phyloP scores from a whole-genome alignment of 306 rosid species.

The Nissolia schottii region DNA sequence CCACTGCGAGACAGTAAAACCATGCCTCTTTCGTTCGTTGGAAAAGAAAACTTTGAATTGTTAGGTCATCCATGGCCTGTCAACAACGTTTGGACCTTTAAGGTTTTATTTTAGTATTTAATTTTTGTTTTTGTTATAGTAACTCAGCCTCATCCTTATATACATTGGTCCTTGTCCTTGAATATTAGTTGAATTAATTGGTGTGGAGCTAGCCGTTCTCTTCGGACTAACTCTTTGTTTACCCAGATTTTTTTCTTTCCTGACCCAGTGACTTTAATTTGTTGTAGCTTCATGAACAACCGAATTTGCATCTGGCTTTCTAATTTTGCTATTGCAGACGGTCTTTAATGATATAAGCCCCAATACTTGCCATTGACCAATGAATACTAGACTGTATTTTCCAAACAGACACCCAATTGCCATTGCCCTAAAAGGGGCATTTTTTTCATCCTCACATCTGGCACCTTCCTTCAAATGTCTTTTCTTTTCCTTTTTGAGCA shows the following conservation, averaged over 20 bases:
- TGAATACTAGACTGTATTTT: conserved; percentile 14
- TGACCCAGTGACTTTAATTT: conserved; percentile 4
- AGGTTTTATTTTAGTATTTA: background rate
- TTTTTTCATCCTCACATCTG: background rate
- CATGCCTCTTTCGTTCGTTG: background rate
- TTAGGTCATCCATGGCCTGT: conserved; percentile 1
- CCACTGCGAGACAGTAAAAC: conserved; percentile 17
- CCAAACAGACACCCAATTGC: conserved; percentile 1
- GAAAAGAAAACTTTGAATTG: conserved; percentile 3
- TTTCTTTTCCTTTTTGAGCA: too few relatives aligned
- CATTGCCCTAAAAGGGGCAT: background rate
- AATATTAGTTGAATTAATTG: too few relatives aligned
- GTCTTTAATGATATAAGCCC: conserved; percentile 30
- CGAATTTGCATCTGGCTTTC: conserved; percentile 36
- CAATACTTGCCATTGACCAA: conserved; percentile 8
- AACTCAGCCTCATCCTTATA: background rate
- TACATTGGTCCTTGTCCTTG: background rate
- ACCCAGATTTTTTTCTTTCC: background rate
- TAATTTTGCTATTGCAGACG: conserved; percentile 43
- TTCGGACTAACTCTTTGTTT: background rate
- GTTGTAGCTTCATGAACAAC: background rate
- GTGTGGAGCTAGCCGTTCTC: background rate
- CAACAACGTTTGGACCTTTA: conserved; percentile 8
- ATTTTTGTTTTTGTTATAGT: background rate
- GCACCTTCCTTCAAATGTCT: background rate